Conservation (phyloP, 1,284 basidiomycete species). For the Heterobasidion occidentale region DNA sequence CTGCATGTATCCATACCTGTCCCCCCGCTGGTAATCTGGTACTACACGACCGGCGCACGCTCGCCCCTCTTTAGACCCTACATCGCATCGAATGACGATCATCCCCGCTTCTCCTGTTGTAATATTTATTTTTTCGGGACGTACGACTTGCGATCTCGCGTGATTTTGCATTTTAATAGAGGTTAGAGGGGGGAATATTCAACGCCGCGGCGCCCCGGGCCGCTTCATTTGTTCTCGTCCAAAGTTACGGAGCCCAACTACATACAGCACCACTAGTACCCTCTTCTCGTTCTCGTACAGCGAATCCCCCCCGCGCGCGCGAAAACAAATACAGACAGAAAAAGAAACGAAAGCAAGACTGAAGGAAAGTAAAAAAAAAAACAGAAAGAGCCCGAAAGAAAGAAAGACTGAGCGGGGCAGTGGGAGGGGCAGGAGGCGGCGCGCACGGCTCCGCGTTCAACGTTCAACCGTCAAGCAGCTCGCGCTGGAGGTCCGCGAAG, state of each 20-base stretch:
- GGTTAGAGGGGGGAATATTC: background rate
- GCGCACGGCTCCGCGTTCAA: background rate
- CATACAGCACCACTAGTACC: too few species aligned
- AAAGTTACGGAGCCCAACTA: too few species aligned
- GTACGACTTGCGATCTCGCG: background rate
- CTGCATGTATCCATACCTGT: background rate
- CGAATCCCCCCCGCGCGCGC: too few species aligned
- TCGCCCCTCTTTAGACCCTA: background rate
- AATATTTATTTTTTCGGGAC: background rate
- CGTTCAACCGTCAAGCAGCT: conserved; percentile 38
- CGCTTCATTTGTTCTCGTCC: too few species aligned
- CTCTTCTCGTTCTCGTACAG: too few species aligned
- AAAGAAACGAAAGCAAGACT: too few species aligned
- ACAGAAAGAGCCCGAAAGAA: too few species aligned
- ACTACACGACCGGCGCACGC: background rate
- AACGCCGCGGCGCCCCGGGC: too few species aligned
- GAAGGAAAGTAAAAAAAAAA: too few species aligned
- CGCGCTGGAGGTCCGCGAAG: conserved; percentile 69
- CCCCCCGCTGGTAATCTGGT: background rate
- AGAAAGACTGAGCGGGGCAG: too few species aligned
- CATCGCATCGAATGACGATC: background rate
- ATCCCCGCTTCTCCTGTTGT: background rate
- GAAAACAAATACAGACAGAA: too few species aligned
- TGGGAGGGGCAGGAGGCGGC: too few species aligned
- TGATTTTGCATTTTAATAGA: background rate